A percentile compares a stretch with the other conserved stretches of the same genome.
Evolutionary conservation across 176 grass and related monocot genomes (phyloP).

Genomic region (Dendrocalamus sinicus): DNA sequence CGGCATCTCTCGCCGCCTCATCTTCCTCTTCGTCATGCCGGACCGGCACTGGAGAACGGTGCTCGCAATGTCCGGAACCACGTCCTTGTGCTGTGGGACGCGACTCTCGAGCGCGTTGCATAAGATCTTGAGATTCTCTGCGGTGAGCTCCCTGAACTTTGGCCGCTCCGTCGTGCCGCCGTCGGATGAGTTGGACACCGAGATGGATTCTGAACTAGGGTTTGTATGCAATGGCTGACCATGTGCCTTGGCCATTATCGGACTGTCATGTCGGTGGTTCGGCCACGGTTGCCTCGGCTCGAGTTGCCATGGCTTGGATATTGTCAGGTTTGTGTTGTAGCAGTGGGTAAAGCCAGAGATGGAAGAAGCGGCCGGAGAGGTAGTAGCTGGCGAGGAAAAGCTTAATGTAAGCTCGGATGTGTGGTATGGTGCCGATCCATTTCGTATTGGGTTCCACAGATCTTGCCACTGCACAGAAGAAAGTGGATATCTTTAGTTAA

Average conservation of each 20-base stretch:
- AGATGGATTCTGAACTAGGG: conserved; percentile 46
- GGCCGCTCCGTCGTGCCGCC: conserved; percentile 25
- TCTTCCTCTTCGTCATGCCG: conserved; percentile 61
- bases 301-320: conserved; percentile 48
- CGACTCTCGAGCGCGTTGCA: conserved; percentile 64
- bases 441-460: conserved; percentile 45
- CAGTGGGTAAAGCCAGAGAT: conserved; percentile 34
- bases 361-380: conserved; percentile 43
- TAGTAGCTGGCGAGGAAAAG: conserved; percentile 50
- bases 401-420: conserved; percentile 76
- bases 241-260: background rate
- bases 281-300: conserved; percentile 43
- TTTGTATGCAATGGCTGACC: conserved; percentile 24
- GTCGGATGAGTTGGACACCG: conserved; percentile 48
- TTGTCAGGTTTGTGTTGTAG: conserved; percentile 38
- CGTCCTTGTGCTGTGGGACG: conserved; percentile 47
- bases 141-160: conserved; percentile 84
- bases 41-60: conserved; percentile 73
- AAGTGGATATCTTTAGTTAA: background rate
- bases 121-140: conserved; percentile 81
- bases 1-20: conserved; percentile 45
- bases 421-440: conserved; percentile 44
- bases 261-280: background rate
- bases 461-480: conserved; percentile 53
- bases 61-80: conserved; percentile 69